These are phyloP conservation scores for Alternaria gaisen DNA, from an alignment of 2,329 filamentous ascomycete species.

Conservation along the genomic window DNA sequence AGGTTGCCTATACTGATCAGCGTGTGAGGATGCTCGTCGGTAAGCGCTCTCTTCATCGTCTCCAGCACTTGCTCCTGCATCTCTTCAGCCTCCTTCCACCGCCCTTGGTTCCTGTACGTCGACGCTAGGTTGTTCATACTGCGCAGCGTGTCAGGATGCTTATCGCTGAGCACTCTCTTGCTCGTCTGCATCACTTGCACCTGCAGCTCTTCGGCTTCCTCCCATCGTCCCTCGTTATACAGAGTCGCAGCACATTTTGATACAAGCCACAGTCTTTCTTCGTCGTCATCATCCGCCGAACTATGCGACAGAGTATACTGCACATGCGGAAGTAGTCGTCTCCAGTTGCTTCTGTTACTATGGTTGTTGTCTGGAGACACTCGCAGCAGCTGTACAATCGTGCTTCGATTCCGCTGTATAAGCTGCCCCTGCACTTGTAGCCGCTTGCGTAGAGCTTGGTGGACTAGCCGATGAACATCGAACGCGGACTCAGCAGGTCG, in stretches of 20 bases:
- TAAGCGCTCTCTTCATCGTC: no score
- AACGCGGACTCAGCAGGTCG: conserved; percentile 17
- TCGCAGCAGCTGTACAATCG: conserved; percentile 18
- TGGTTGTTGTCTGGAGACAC: conserved; percentile 28
- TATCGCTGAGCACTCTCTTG: no score
- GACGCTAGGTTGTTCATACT: no score
- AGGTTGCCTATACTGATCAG: no score
- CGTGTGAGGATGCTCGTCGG: no score
- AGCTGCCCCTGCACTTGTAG: conserved; percentile 14
- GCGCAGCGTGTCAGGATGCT: no score
- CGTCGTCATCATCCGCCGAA: conserved; percentile 3
- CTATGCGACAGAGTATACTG: conserved; percentile 24
- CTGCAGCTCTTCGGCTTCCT: no score
- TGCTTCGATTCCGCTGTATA: conserved; percentile 11
- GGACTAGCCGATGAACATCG: conserved; percentile 26
- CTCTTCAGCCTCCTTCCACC: no score
- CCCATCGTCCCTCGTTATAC: neutral
- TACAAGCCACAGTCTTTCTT: conserved; percentile 12
- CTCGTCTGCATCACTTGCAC: no score
- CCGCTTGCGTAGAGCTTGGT: conserved; percentile 16
- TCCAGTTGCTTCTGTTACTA: conserved; percentile 32
- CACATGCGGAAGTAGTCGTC: conserved; percentile 27
- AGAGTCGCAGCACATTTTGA: conserved; percentile 23
- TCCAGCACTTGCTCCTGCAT: no score
- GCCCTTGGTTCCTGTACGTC: no score